Base-by-base conservation (phyloP, 805 yeast genomes). In the Vanderwaltozyma verrucispora region DNA sequence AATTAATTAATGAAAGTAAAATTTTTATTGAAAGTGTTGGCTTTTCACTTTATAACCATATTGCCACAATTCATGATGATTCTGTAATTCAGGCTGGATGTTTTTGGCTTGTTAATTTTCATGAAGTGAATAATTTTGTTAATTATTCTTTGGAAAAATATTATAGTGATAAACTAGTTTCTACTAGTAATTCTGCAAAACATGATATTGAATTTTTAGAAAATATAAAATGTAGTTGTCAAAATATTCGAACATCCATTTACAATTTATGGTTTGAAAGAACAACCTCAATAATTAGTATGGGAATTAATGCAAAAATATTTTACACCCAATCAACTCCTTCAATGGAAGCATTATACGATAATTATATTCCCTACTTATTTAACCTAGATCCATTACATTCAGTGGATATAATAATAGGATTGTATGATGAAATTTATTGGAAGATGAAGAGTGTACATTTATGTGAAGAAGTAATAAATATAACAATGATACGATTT, bases 361-460 rank as follows among this genome's bases (percentile, higher is more conserved):
- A 24, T 12, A 12, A 24, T 24, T 24, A 10, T 24, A 11, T 24
- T 24, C 27, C 27, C 7, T 10, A 8, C 11, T 10, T 24, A 24
- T 24, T 24, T 24, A 13, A 24, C 11, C 11, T 12, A 10, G 11
- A 24, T 24, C 11, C n/a, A 24, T 8, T 24, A 12, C 26, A 33
- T n/a, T 25, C 37, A 1, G 21, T 24, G 7, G 37, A 35, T 35
- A 19, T 17, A 16, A 9, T 29, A 11, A 17, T 35, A n/a, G 14
- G 19, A 5, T 28, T 35, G 9, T 35, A 28, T 13, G 29, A 35
- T 24, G 17, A 35, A 21, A 9, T 29, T 12, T 35, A 23, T 14
- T 35, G 37, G 33, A 35, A 32, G 24, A 35, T 35, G 37, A 35
- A 14, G 9, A 19, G 29, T 16, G 4, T 29, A 23, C 10, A 24